A percentile compares a stretch with the other conserved stretches of the same genome.
These are phyloP conservation scores for Prosopis cineraria DNA, from an alignment of 306 rosid species.

Conservation along the genomic window DNA sequence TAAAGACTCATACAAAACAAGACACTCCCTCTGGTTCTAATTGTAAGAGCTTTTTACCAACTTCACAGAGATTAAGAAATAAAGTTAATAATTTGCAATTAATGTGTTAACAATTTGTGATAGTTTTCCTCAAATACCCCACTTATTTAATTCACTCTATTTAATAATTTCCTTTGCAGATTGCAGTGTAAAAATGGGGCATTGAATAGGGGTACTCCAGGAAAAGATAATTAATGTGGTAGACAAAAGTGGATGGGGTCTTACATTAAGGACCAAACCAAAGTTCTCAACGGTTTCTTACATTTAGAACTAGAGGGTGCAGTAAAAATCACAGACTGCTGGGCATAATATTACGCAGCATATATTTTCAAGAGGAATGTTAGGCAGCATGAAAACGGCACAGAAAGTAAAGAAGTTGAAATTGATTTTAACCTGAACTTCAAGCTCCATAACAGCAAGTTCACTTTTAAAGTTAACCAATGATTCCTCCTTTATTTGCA, in stretches of 20 bases:
- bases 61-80: too few species aligned
- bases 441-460: conserved; percentile 77
- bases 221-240: neutral
- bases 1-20: neutral
- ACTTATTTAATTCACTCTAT: too few species aligned
- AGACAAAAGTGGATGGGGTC: neutral
- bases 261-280: neutral
- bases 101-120: too few species aligned
- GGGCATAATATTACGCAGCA: neutral
- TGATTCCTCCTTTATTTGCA: conserved; percentile 72
- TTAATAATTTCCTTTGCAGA: neutral
- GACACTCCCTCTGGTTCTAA: neutral
- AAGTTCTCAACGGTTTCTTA: neutral
- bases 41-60: too few species aligned
- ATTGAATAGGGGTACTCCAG: neutral
- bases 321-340: neutral
- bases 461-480: conserved; percentile 78
- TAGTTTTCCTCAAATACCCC: too few species aligned
- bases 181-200: neutral
- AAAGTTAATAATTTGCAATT: too few species aligned
- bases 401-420: conserved; percentile 26
- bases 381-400: conserved; percentile 6
- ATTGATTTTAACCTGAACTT: conserved; percentile 72
- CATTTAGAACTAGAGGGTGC: neutral
- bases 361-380: conserved; percentile 16